Percentiles rank a stretch among this genome's conserved stretches.
Conservation (phyloP, 495 filamentous ascomycete species). For the Pseudotulostoma volvatum region DNA sequence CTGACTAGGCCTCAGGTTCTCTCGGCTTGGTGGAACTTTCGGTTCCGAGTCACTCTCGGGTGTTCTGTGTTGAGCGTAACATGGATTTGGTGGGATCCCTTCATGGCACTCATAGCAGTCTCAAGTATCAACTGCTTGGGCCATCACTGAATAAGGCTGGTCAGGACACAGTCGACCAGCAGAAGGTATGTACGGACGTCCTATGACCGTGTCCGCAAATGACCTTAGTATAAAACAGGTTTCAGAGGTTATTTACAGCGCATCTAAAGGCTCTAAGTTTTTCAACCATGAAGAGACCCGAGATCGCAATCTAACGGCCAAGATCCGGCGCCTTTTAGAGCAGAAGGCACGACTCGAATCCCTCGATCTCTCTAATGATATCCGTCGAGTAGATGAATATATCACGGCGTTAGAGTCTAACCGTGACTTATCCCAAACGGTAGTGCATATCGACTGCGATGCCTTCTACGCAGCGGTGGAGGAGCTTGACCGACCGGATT, state of each 20-base stretch:
- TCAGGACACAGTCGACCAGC: constrained; percentile 85
- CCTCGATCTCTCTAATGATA: constrained; percentile 54
- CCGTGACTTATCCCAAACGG: constrained; percentile 66
- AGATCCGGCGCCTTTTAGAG: constrained; percentile 65
- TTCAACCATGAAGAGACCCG: constrained; percentile 80
- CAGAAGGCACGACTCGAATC: constrained; percentile 64
- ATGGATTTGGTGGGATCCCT: background rate
- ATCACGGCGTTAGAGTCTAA: constrained; percentile 60
- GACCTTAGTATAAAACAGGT: too few relatives aligned
- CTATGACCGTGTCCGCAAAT: too few relatives aligned
- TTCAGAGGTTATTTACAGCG: constrained; percentile 94
- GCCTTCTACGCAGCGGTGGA: constrained; percentile 96
- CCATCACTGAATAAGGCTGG: constrained; percentile 90
- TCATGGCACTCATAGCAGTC: constrained; percentile 28
- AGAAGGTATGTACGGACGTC: too few relatives aligned
- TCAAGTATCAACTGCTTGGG: constrained; percentile 65
- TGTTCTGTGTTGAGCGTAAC: constrained; percentile 13
- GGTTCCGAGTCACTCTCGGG: too few relatives aligned
- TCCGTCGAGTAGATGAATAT: constrained; percentile 64
- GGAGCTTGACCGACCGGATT: constrained; percentile 76
- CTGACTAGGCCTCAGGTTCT: too few relatives aligned
- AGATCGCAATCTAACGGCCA: constrained; percentile 69
- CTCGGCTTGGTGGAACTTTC: too few relatives aligned
- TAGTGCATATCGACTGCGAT: constrained; percentile 94
- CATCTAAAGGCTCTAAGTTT: constrained; percentile 91